A percentile compares a stretch with the other conserved stretches of the same genome.
These are phyloP conservation scores for Cavenderia fasciculata DNA, from an alignment of 78 protist species.

Conservation along the genomic window DNA sequence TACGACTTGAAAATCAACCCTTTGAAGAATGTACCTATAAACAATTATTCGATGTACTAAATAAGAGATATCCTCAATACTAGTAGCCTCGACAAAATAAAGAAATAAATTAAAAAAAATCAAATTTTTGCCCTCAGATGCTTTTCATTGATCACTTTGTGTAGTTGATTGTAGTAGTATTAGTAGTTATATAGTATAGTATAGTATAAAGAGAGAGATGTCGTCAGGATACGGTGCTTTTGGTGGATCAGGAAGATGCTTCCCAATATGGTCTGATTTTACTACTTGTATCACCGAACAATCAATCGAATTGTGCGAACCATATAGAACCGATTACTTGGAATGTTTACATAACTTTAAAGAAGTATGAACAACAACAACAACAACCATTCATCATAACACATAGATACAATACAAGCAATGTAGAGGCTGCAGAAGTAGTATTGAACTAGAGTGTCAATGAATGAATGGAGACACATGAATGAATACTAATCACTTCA, in stretches of 20 bases:
- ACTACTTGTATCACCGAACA: slow-evolving; percentile 45
- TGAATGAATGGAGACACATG: not conserved
- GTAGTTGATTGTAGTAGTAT: too few species aligned
- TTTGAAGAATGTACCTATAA: not conserved
- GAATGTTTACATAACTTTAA: slow-evolving; percentile 45
- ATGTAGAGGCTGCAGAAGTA: not conserved
- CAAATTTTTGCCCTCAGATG: too few species aligned
- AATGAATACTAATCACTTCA: not conserved
- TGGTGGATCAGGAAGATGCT: slow-evolving; percentile 58
- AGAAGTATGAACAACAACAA: slow-evolving; percentile 18
- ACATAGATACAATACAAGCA: not conserved
- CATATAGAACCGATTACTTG: slow-evolving; percentile 52
- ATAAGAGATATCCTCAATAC: not conserved
- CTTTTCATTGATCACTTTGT: too few species aligned
- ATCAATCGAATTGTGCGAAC: slow-evolving; percentile 65
- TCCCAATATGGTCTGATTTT: slow-evolving; percentile 62
- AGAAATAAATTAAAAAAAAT: not conserved
- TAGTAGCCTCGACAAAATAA: not conserved
- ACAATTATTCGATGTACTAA: not conserved
- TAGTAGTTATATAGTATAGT: too few species aligned
- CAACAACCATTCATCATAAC: not conserved
- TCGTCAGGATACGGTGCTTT: slow-evolving; percentile 53
- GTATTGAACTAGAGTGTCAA: too few species aligned
- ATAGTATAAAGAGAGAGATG: too few species aligned
- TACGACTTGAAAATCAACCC: not conserved